These are phyloP conservation scores for Macrolepiota fuliginosa DNA, from an alignment of 768 basidiomycete species.

Conservation along the genomic window DNA sequence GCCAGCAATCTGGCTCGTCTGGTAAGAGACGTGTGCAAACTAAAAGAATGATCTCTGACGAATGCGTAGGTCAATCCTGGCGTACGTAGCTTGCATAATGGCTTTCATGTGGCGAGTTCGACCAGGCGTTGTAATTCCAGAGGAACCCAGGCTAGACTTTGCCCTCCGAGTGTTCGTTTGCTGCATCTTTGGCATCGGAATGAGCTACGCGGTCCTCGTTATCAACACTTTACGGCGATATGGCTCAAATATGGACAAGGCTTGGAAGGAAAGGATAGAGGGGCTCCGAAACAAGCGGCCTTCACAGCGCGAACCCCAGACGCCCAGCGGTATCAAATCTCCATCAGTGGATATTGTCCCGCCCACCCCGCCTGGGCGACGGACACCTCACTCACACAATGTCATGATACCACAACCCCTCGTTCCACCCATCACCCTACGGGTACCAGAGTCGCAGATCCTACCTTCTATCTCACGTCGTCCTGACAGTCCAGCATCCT, in stretches of 20 bases:
- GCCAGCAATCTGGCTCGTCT: slow-evolving; percentile 14
- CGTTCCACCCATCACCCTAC: not conserved
- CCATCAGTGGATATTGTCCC: not conserved
- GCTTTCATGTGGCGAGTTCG: slow-evolving; percentile 24
- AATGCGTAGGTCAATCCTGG: slow-evolving; percentile 21
- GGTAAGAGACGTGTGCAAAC: not conserved
- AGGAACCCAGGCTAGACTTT: not conserved
- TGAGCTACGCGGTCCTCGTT: slow-evolving; percentile 51
- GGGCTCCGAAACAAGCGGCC: slow-evolving; percentile 8
- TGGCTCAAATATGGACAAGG: slow-evolving; percentile 33
- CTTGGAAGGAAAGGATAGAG: slow-evolving; percentile 22
- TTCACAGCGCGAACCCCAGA: no score
- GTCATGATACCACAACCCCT: not conserved
- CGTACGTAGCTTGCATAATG: slow-evolving; percentile 23
- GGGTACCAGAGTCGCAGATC: not conserved
- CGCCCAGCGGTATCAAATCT: not conserved
- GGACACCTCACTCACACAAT: not conserved
- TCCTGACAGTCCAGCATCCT: not conserved
- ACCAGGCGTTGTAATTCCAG: not conserved
- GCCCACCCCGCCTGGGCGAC: not conserved
- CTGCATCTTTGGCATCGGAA: slow-evolving; percentile 44
- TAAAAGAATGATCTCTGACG: not conserved
- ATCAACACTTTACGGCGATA: slow-evolving; percentile 50
- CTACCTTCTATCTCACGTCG: not conserved
- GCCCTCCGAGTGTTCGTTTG: slow-evolving; percentile 43